Conservation (phyloP, 1,139 yeast genomes). For the Spencermartinsiella ligniputridi region DNA sequence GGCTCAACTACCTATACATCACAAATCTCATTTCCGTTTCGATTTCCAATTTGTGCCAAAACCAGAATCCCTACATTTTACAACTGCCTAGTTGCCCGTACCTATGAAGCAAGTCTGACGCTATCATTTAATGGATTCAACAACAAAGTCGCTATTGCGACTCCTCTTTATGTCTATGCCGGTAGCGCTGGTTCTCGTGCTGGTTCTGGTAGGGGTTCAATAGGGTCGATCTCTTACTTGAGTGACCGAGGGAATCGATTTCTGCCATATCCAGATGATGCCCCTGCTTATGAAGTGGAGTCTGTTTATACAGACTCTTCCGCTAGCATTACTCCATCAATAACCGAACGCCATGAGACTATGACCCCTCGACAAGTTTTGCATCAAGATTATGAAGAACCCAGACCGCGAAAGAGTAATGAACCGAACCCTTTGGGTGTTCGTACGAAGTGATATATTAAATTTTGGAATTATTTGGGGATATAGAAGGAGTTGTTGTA, state of each 20-base stretch:
- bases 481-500: too few species aligned
- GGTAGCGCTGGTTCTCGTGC: background rate
- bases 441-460: background rate
- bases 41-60: slow-evolving; percentile 12
- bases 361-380: background rate
- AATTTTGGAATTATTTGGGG: too few species aligned
- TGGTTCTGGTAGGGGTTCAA: background rate
- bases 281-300: background rate
- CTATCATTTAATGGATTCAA: slow-evolving; percentile 10
- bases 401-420: background rate
- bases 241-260: background rate
- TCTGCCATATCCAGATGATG: background rate
- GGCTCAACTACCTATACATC: slow-evolving; percentile 2
- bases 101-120: slow-evolving; percentile 21
- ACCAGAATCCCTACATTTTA: slow-evolving; percentile 24
- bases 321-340: background rate
- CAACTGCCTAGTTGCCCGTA: slow-evolving; percentile 26
- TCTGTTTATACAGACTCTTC: background rate
- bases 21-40: slow-evolving; percentile 13
- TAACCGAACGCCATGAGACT: background rate
- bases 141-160: background rate
- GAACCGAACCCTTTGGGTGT: background rate
- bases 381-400: background rate
- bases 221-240: background rate
- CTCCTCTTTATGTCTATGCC: background rate